Conservation (phyloP, 495 filamentous ascomycete genomes). For the Penicillium mononematosum region DNA sequence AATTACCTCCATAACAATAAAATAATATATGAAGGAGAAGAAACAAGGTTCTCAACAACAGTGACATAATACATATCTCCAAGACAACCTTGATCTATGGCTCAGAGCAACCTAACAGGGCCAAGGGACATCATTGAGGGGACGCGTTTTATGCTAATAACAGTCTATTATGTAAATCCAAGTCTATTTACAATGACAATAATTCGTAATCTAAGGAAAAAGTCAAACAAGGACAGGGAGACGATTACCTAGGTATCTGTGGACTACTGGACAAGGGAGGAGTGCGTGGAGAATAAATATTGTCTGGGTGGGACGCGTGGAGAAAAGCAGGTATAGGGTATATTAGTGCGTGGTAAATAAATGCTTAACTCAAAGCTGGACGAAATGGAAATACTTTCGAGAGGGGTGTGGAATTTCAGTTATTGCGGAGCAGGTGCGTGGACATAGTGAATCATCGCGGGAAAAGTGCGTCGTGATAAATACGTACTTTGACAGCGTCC, state of each 20-base stretch:
- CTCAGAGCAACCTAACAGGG: background rate
- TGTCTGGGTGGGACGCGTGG: background rate
- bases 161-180: background rate
- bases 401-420: background rate
- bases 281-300: background rate
- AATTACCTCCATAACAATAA: background rate
- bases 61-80: background rate
- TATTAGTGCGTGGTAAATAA: background rate
- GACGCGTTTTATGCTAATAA: background rate
- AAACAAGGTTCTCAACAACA: background rate
- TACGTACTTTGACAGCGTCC: background rate
- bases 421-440: background rate
- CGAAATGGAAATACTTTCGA: background rate
- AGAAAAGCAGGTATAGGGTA: background rate
- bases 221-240: background rate
- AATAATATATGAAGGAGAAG: background rate
- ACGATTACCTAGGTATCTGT: too few species aligned
- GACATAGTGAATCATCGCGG: fast-evolving
- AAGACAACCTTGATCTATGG: background rate
- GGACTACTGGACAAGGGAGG: too few species aligned
- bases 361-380: background rate
- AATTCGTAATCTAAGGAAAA: background rate
- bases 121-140: background rate
- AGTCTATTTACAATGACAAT: background rate
- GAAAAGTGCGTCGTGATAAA: background rate